A percentile compares a stretch with the other conserved stretches of the same genome.
Conservation (phyloP, 257 asterid genomes). For the Fraxinus americana region DNA sequence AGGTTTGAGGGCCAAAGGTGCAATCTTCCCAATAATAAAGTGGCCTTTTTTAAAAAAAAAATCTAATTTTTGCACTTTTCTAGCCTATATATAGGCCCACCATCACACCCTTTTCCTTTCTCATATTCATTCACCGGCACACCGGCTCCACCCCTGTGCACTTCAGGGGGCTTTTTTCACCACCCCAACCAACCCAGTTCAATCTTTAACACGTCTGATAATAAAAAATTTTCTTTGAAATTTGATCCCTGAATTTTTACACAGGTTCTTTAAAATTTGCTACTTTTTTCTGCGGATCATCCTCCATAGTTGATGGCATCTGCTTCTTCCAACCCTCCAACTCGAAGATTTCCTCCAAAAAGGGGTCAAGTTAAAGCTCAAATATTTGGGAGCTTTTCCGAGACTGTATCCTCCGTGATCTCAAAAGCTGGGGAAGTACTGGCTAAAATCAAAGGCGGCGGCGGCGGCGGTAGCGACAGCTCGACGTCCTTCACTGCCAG, state of each 20-base stretch:
- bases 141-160: background rate
- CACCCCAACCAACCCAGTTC: background rate
- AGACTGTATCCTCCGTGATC: conserved; percentile 36
- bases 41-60: too few species aligned
- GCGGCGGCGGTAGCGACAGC: conserved; percentile 3
- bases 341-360: conserved; percentile 29
- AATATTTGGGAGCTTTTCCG: conserved; percentile 52
- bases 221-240: background rate
- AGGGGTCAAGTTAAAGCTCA: conserved; percentile 65
- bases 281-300: background rate
- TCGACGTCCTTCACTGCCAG: conserved; percentile 31
- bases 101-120: background rate
- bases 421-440: conserved; percentile 27
- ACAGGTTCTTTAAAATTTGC: background rate
- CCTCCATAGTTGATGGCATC: conserved; percentile 23
- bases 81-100: background rate
- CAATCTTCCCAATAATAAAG: too few species aligned
- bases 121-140: background rate
- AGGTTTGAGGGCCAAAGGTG: too few species aligned
- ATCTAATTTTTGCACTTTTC: background rate
- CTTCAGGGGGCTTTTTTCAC: background rate
- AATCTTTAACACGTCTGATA: background rate
- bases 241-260: background rate
- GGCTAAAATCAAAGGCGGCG: conserved; percentile 22
- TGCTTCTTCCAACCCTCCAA: conserved; percentile 18